Evolutionary conservation across 108 stramenopile genomes (phyloP).

Genomic region (Skeletonema grethae): DNA sequence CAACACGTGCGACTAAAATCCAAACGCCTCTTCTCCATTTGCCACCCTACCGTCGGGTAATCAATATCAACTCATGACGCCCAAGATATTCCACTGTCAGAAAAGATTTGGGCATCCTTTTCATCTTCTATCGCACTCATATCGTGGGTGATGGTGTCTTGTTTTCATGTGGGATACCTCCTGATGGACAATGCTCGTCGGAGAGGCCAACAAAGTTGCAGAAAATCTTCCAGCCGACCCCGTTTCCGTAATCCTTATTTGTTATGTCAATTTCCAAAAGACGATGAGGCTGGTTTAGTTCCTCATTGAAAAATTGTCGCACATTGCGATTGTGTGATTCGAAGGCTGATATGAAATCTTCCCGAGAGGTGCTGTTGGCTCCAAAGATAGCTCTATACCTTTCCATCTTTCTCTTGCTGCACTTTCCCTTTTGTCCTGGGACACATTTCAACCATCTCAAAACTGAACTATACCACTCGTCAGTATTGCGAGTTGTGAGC

Average conservation of each 20-base stretch:
- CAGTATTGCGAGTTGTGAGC: conserved; percentile 2
- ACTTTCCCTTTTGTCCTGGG: neutral
- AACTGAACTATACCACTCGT: neutral
- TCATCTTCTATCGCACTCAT: too few species aligned
- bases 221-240: neutral
- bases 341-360: neutral
- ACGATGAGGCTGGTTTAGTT: neutral
- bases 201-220: conserved; percentile 2
- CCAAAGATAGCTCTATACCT: neutral
- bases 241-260: neutral
- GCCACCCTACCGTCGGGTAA: too few species aligned
- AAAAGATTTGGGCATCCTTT: too few species aligned
- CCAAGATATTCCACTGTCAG: too few species aligned
- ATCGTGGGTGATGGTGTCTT: neutral
- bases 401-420: neutral
- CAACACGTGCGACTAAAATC: too few species aligned
- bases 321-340: neutral
- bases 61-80: too few species aligned
- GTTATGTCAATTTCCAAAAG: neutral
- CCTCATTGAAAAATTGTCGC: conserved; percentile 2
- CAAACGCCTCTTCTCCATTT: too few species aligned
- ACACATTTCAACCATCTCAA: neutral
- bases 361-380: neutral
- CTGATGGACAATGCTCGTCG: neutral
- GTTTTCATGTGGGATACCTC: neutral